Evolutionary conservation across 805 yeast species (phyloP), one percentile per base, ranked within the genome.

Genomic region (Metschnikowia gelsemii): DNA sequence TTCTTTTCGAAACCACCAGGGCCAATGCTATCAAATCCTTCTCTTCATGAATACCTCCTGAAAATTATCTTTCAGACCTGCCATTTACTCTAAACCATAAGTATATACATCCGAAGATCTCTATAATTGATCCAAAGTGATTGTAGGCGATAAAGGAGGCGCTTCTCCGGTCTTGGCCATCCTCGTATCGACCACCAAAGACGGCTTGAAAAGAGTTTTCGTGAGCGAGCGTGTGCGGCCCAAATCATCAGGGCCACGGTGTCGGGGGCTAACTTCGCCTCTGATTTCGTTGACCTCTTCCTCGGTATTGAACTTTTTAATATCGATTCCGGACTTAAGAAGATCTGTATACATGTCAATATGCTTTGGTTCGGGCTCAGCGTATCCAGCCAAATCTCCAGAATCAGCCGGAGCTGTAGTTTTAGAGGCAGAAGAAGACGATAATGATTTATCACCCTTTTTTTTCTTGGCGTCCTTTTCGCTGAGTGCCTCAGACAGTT

Each of bases 201-300:
- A 49, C 2, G 73, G 74, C 35, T 54, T 62, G 51, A 62, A 69
- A 16, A 69, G 55, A 8, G 73, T 68, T 38, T 57, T 63, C 4
- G 73, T 66, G 18, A 57, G 39, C 2, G 69, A 64, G 21, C 49
- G 52, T 16, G 62, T 40, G 32, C 67, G 55, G 31, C 41, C 42
- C 19, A 50, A 35, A 9, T 25, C 13, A 13, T 25, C 29, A 16
- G 24, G 9, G 3, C 22, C 41, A 4, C 25, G 37, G 13, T 22
- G 23, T 16, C 37, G 13, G 20, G n/a, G n/a, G n/a, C n/a, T n/a
- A n/a, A n/a, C n/a, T n/a, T n/a, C n/a, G n/a, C 28, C 30, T 40
- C 42, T 36, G 32, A 59, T 46, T 34, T 57, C 63, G 23, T 44
- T 35, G 37, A 57, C 38, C 36, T 54, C 62, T 14, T 51, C 58